Base-by-base conservation (phyloP, 306 rosid genomes). In the Inga leiocalycina region DNA sequence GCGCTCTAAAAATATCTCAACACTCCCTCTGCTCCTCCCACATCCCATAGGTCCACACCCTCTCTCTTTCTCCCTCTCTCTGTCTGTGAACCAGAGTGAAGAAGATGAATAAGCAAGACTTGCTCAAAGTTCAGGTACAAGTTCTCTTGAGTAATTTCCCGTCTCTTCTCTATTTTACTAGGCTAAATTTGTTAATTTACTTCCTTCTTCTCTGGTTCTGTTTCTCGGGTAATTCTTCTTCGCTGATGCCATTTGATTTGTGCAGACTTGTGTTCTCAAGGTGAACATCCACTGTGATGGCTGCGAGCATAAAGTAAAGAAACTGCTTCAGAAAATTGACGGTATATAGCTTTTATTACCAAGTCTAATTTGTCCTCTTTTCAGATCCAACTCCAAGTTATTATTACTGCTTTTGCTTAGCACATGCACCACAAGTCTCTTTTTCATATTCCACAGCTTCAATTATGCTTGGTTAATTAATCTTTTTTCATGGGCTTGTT, bases 61-160 rank as follows among this genome's bases (percentile, higher is more conserved):
- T 67, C 41, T 1, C 30, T 27, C 30, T 27, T 27, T 27, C 30
- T 27, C 78, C 17, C 43, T 11, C 74, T 48, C 22, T 77, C 54
- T 62, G 15, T 77, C 61, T 56, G 71, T 83, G 76, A 72, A 45
- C 71, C 62, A 12, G 82, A 75, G 68, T 16, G 70, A 84, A 48
- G 32, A 95, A 92, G 98, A 96, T 93, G 99, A 92, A 85, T 76
- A 96, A 93, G 88, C 99, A 92, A 81, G 99, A 93, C 83, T 70
- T 67, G 80, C 74, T 87, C 91, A 91, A 91, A 89, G 39, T 87
- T 87, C 96, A 93, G 99, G 99, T 95, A 56, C 61, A 51, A 69
- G 22, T 85, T 73, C 82, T 27, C 17, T 62, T 59, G 61, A 39
- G 73, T 54, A 52, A 5, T 70, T 85, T 68, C 80, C 0, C 46